phyloP scores from a whole-genome alignment of 352 stramenopile species.

The Globisporangium sylvaticum region DNA sequence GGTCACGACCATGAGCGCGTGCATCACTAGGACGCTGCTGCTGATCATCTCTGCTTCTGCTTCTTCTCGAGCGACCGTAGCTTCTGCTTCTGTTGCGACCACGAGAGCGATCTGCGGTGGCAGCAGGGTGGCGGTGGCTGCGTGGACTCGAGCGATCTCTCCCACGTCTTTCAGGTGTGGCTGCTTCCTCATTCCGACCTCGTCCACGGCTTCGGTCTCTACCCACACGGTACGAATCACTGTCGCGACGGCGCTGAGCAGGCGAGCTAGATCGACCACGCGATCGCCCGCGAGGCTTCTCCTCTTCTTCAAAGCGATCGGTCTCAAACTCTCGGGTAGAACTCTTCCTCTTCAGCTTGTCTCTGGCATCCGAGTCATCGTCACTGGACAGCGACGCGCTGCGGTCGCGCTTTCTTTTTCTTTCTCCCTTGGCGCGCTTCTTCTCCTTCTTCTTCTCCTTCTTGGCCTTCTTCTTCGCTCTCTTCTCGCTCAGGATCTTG shows the following conservation, averaged over 20 bases:
- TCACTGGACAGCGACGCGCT: constrained; percentile 9
- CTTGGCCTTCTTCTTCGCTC: constrained; percentile 61
- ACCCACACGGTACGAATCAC: neutral
- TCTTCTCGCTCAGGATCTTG: constrained; percentile 75
- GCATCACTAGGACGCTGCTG: neutral
- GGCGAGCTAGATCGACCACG: neutral
- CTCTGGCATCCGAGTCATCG: neutral
- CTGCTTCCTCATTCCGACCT: neutral
- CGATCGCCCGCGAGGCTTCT: neutral
- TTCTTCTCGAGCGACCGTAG: neutral
- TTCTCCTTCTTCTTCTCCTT: constrained; percentile 70
- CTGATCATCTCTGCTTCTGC: constrained; percentile 1
- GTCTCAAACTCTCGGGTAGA: constrained; percentile 8
- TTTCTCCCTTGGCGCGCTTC: constrained; percentile 28
- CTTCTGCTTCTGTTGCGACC: constrained; percentile 5
- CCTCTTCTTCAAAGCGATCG: constrained; percentile 4
- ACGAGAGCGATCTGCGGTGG: neutral
- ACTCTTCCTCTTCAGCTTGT: constrained; percentile 2
- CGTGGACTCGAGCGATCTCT: neutral
- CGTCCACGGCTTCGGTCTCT: neutral
- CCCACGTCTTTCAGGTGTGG: neutral
- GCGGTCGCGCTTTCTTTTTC: constrained; percentile 35
- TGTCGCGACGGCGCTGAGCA: neutral
- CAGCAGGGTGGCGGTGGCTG: neutral
- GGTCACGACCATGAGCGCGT: neutral